These are phyloP conservation scores for Ophiocordyceps unilateralis DNA, from an alignment of 2,329 filamentous ascomycete genomes.

Conservation along the genomic window DNA sequence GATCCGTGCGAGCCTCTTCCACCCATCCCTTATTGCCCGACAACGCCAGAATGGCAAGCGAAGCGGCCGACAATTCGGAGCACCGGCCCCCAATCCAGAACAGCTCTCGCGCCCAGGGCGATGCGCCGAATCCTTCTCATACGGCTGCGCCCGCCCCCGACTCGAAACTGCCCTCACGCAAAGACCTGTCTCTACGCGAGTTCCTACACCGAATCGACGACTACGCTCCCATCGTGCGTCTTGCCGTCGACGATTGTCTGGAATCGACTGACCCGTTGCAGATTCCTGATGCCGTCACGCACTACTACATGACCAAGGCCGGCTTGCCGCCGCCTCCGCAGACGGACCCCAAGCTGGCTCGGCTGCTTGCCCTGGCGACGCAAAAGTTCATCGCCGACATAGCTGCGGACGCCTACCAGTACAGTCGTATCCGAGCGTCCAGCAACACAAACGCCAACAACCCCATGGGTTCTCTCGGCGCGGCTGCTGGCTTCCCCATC, in stretches of 20 bases:
- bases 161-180: constrained; percentile 56
- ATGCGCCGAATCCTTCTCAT: constrained; percentile 11
- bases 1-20: not conserved
- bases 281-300: constrained; percentile 94
- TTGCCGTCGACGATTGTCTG: not conserved
- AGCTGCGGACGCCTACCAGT: constrained; percentile 94
- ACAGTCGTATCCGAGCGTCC: constrained; percentile 85
- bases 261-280: constrained; percentile 16
- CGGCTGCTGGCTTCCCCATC: constrained; percentile 50
- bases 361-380: constrained; percentile 88
- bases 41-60: constrained; percentile 15
- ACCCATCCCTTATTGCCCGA: not conserved
- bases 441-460: constrained; percentile 72
- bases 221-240: constrained; percentile 83
- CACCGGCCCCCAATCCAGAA: constrained; percentile 12
- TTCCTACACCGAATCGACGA: constrained; percentile 96
- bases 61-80: constrained; percentile 16
- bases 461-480: constrained; percentile 73
- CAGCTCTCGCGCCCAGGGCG: constrained; percentile 8
- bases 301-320: constrained; percentile 94
- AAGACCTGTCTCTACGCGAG: constrained; percentile 82
- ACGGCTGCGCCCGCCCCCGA: constrained; percentile 35
- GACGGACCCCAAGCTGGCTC: constrained; percentile 76
- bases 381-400: constrained; percentile 98
- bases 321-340: constrained; percentile 85